phyloP scores from a whole-genome alignment of 768 basidiomycete genomes.

The Hortiboletus campestris region DNA sequence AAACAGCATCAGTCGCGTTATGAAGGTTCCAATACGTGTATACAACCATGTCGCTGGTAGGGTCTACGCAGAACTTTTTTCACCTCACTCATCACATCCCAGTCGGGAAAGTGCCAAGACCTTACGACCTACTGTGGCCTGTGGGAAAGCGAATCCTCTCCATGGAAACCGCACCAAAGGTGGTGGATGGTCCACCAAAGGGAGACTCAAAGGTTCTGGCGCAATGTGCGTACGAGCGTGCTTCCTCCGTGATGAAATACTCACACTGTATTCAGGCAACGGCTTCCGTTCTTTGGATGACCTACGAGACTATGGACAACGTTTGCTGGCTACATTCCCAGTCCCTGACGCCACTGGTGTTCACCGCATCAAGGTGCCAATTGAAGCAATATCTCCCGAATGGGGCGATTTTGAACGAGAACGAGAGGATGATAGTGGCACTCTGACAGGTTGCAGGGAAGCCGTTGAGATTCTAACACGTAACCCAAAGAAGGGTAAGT shows the following conservation, averaged over 20 bases:
- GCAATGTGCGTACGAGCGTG: conserved; percentile 16
- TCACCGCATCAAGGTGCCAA: conserved; percentile 23
- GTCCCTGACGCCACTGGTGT: conserved; percentile 28
- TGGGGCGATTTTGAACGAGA: conserved; percentile 28
- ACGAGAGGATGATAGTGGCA: conserved; percentile 43
- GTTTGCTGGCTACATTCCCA: conserved; percentile 48
- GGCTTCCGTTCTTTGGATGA: conserved; percentile 39
- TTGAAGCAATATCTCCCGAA: conserved; percentile 24
- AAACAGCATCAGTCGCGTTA: conserved; percentile 65
- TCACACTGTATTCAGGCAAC: conserved; percentile 12
- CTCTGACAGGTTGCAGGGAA: conserved; percentile 63
- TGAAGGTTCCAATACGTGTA: conserved; percentile 89
- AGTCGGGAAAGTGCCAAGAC: conserved; percentile 55
- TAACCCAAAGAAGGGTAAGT: conserved; percentile 82
- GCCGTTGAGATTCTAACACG: conserved; percentile 90
- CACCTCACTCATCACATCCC: neutral
- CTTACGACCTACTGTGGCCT: conserved; percentile 87
- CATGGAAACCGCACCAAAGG: conserved; percentile 26
- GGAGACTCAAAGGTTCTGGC: conserved; percentile 1
- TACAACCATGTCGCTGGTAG: conserved; percentile 85
- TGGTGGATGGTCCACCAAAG: conserved; percentile 23
- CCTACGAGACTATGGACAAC: conserved; percentile 51
- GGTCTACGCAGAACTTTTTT: conserved; percentile 18
- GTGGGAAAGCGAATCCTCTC: conserved; percentile 42
- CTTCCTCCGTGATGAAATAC: neutral